Evolutionary conservation across 345 rosid genomes (phyloP), one percentile per base, ranked within the genome.

Genomic region (Hypericum androsaemum): DNA sequence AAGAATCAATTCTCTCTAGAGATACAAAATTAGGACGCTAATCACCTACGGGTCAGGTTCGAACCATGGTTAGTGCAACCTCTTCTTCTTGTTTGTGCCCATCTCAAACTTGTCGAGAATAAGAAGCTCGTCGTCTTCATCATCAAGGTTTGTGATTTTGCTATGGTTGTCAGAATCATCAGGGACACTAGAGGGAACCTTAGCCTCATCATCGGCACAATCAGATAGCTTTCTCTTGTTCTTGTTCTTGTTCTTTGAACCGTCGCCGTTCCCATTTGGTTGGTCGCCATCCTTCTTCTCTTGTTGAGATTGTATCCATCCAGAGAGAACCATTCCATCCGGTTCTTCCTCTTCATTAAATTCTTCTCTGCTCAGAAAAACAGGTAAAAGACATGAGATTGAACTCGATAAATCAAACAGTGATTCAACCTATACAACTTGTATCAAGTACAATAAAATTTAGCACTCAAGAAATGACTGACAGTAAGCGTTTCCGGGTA

Each of bases 261-360:
- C 65, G 41, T 62, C 81, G 5, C 76, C 79, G 36, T 86, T 80
- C 16, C 77, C 77, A n/a, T 55, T 56, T 5, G 70, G 38, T 46
- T 74, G 72, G 48, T 64, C 61, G 7, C 47, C 65, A 12, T 72
- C 70, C 64, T 68, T 69, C 22, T 57, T 79, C 2, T 67, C 77
- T 7, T 60, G 39, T 43, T 81, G 72, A 66, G 80, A 60, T 63
- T 70, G 81, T 56, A 76, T 71, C 98, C 97, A 92, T 70, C 98
- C 97, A 45, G 71, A 76, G 39, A 88, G 95, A 58, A 85, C 74
- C 98, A 92, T 85, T 67, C 82, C 94, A 68, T 92, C 98, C 0
- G 97, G 94, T 71, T 92, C 98, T 64, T 83, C 88, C 73, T 92
- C 98, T 67, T 81, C 88, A 5, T 92, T 94, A 58, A 92, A 92